phyloP scores from a whole-genome alignment of 2,329 filamentous ascomycete species.

The Phialocephala subalpina region DNA sequence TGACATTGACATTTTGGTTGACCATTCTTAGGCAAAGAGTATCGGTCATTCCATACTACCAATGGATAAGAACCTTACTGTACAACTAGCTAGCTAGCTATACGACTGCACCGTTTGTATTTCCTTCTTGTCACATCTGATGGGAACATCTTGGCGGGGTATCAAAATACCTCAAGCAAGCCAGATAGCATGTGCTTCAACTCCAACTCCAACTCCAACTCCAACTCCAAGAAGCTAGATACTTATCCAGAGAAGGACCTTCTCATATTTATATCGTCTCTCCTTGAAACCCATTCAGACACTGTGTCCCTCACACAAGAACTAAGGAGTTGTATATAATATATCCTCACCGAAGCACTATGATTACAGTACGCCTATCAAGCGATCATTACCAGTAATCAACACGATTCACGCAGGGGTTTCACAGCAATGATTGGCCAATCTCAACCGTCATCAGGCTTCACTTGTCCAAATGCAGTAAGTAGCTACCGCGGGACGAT shows the following conservation, averaged over 20 bases:
- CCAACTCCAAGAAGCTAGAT: no score
- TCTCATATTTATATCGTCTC: no score
- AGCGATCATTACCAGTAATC: neutral
- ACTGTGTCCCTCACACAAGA: no score
- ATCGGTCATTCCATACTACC: no score
- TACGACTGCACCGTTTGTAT: neutral
- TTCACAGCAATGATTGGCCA: neutral
- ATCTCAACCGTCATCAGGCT: neutral
- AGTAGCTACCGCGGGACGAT: neutral
- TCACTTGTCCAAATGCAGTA: neutral
- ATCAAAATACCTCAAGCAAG: neutral
- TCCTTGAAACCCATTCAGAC: no score
- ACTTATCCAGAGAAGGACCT: neutral
- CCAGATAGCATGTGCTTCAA: neutral
- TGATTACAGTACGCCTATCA: neutral
- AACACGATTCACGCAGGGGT: constrained; percentile 9
- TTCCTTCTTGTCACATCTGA: neutral
- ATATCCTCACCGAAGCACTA: neutral
- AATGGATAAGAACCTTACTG: no score
- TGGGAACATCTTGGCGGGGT: neutral
- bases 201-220: no score
- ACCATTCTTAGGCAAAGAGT: neutral
- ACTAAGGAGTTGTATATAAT: neutral
- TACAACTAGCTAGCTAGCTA: no score
- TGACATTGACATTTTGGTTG: no score